phyloP scores from a whole-genome alignment of 345 rosid genomes.

The Eutrema yunnanense region DNA sequence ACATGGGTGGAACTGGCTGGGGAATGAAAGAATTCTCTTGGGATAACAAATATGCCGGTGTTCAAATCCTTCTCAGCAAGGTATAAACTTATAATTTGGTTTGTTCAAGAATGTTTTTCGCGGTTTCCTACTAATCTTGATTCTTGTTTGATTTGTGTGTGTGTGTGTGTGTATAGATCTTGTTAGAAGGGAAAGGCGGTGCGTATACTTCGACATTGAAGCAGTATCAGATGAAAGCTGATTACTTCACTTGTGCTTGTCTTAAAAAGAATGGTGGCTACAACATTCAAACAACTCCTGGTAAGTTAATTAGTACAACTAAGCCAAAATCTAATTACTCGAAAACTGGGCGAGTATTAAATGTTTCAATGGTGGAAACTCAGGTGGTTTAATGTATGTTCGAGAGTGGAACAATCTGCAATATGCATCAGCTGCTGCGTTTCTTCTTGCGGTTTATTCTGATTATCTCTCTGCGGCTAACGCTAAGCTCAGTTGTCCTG shows the following conservation, averaged over 20 bases:
- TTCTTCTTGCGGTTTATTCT: constrained; percentile 60
- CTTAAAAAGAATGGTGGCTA: constrained; percentile 69
- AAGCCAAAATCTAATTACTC: not conserved
- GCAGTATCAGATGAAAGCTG: constrained; percentile 70
- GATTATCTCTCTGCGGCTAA: constrained; percentile 55
- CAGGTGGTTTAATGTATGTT: constrained; percentile 71
- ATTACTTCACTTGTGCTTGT: constrained; percentile 81
- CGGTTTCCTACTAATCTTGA: not conserved
- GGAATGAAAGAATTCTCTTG: constrained; percentile 86
- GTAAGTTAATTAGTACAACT: constrained; percentile 24
- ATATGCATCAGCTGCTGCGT: constrained; percentile 68
- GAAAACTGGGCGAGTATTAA: not conserved
- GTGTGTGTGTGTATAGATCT: constrained; percentile 31
- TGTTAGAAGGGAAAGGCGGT: constrained; percentile 53
- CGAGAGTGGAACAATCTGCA: constrained; percentile 90
- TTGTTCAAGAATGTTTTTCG: not conserved
- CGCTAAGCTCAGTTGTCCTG: constrained; percentile 57
- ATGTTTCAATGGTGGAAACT: not conserved
- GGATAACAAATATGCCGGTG: constrained; percentile 90
- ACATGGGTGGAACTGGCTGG: constrained; percentile 94
- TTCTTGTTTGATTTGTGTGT: not conserved
- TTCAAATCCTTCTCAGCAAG: constrained; percentile 76
- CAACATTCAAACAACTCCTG: constrained; percentile 63
- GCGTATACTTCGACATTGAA: constrained; percentile 37
- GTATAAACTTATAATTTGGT: constrained; percentile 13